Evolutionary conservation across 2,329 filamentous ascomycete species (phyloP), one percentile per base, ranked within the genome.

Genomic region (Botrytis byssoidea): DNA sequence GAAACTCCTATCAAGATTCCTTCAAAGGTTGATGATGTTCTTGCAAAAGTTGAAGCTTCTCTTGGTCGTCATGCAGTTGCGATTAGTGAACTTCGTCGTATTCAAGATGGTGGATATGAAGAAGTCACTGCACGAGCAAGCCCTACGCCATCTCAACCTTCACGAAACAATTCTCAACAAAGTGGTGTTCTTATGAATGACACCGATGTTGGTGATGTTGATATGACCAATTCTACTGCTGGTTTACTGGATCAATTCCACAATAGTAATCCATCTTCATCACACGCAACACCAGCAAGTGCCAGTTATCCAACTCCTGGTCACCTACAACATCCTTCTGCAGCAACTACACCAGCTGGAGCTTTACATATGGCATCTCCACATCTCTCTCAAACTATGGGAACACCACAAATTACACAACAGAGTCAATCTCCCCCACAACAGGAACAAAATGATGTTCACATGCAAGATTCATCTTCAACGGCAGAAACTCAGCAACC

Each of bases 41-140:
- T 95, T 37, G 86, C 89, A 60, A 89, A 93, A 72, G 89, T 97
- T 1, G 93, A 97, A 83, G 84, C 86, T 69, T 84, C 89, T 3
- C 86, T 93, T n/a, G 90, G 90, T 29, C 90, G 90, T 72, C 90
- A 88, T 76, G 89, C 93, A 61, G 86, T 88, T 55, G 85, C 87
- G 40, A 88, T 92, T 71, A 88, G 90, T 68, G 86, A 88, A 37
- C 86, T 95, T 12, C 86, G 88, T 55, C 91, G 93, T 64, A 87
- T 97, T 61, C 90, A 96, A 79, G 92, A 93, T 79, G 94, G 94
- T 67, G 94, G 94, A 3, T 88, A 89, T 48, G 84, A 94, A 82
- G 89, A 93, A 75, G 78, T 80, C 35, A 79, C 82, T 22, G 79
- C 75, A 35, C 64, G 75, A n/a, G 75, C 76, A 73, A 78, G 75